Conservation (phyloP, 31 red algal genomes). For the Odonthalia washingtoniensis region DNA sequence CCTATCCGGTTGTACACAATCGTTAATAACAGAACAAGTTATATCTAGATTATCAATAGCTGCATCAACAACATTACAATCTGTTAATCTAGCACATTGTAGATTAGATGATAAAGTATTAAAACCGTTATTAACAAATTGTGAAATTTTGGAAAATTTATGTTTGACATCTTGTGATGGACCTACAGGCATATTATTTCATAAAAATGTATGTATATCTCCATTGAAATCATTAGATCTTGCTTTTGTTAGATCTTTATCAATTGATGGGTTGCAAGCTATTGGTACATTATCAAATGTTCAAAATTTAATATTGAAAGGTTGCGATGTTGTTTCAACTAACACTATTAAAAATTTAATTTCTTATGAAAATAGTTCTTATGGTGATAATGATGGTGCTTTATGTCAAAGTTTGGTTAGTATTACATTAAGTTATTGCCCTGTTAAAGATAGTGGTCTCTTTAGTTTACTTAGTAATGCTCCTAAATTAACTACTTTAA, state of each 20-base stretch:
- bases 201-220: background rate
- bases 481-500: background rate
- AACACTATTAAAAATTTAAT: background rate
- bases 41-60: background rate
- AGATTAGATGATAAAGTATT: background rate
- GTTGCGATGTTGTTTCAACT: background rate
- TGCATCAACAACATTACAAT: background rate
- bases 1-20: background rate
- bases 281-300: background rate
- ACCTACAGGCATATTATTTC: background rate
- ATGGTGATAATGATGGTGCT: too few relatives aligned
- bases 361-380: too few relatives aligned
- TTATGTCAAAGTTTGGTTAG: background rate
- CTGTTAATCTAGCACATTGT: background rate
- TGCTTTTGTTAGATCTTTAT: background rate
- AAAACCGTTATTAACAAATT: background rate
- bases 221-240: background rate
- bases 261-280: background rate
- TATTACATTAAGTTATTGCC: background rate
- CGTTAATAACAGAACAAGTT: background rate
- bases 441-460: background rate
- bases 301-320: background rate
- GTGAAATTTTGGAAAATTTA: background rate
- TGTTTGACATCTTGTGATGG: background rate
- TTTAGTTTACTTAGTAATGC: background rate